Evolutionary conservation across 2,329 filamentous ascomycete species (phyloP), one percentile per base, ranked within the genome.

Genomic region (Colletotrichum sp.): DNA sequence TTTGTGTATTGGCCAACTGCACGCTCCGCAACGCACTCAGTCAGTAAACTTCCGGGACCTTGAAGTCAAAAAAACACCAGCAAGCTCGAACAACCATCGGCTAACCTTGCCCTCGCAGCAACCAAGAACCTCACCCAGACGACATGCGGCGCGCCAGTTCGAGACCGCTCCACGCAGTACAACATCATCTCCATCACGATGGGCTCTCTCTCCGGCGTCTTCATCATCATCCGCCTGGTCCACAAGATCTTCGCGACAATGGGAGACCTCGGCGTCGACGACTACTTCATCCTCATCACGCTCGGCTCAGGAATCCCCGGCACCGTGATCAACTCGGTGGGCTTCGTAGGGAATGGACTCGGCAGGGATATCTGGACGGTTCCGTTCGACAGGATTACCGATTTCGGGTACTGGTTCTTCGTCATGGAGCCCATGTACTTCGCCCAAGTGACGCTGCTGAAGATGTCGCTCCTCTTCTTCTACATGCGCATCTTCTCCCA

Each of bases 401-500:
- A 80, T 1, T 88, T 91, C 32, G 80, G 84, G 9, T 82, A 83
- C 30, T 85, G 81, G 78, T 86, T 90, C 28, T 90, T 87, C 77
- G 79, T 84, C 74, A 83, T 85, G 78, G 85, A 86, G 32, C 77
- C 83, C 8, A 67, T 89, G 27, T 90, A 91, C 80, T 89, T 90
- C 78, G 68, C 81, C 5, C 82, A 87, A 19, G 80, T 90, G 15
- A 82, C 86, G 3, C 81, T 89, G 30, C 83, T 89, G 19, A 90
- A 91, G 77, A 80, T 90, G 6, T 86, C 89, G 1, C 83, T 92
- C 28, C 82, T 92, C 1, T 84, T 89, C 78, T 91, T 92, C 80
- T 91, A 91, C 78, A 82, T 90, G 7, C 86, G 88, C 68, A 88
- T 92, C 71, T 92, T 92, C 76, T 88, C 88, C 0, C 79, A 81